Base-by-base conservation (phyloP, 257 asterid species). In the Capsicum chinense region DNA sequence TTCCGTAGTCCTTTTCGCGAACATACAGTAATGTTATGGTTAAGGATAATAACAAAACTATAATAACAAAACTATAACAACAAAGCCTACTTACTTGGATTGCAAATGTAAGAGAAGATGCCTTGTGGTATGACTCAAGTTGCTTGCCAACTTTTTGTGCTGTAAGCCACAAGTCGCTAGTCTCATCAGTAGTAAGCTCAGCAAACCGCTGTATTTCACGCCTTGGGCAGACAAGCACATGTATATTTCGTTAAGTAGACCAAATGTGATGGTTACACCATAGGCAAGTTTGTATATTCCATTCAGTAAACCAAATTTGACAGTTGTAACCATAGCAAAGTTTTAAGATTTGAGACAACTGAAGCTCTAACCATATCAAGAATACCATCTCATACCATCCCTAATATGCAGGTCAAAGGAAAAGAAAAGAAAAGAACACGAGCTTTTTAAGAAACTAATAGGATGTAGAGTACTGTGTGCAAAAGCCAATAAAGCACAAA, bases 141-240 rank as follows among this genome's bases (percentile, higher is more conserved):
- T 89, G 90, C 71, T 83, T 79, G 26, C 99, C 99, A 60, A 95
- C 90, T 90, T 92, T 92, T 85, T 93, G 94, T 19, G 98, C 98
- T 66, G 88, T 79, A 74, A 91, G 91, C 98, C 99, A 95, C 64
- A 95, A 88, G 83, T 95, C 98, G 87, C 92, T 81, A 56, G 93
- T 91, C 89, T 95, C 99, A 79, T 93, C 95, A 85, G 94, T 89
- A 86, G 93, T 89, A 83, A 95, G 97, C 90, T 95, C 97, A 87
- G 81, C 74, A 89, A 95, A 93, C 85, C 98, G 95, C 85, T 90
- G 92, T 33, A 90, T 97, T 62, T 88, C 95, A 87, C 98, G 98
- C 87, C 91, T 92, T 83, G 99, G 99, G 88, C 97, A 93, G 87
- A 94, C 94, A 84, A 95, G 99, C 87, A 95, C 99, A 85, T 95